Percentiles rank a stretch among this genome's conserved stretches.
phyloP scores from a whole-genome alignment of 768 basidiomycete genomes.

The Sarcodon sp. region DNA sequence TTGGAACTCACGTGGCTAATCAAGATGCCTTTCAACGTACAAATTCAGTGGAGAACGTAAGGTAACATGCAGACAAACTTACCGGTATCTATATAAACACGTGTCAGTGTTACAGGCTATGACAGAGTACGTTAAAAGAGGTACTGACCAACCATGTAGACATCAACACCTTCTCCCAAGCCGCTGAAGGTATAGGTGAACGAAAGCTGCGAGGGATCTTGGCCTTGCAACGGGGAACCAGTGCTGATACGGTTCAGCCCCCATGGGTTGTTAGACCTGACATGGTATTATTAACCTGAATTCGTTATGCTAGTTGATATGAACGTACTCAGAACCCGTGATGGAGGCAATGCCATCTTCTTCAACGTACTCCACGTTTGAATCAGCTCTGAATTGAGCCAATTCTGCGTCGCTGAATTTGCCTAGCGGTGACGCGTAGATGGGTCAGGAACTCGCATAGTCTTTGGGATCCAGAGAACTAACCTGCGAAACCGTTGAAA shows the following conservation, averaged over 20 bases:
- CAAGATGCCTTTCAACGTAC: background rate
- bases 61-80: constrained; percentile 3
- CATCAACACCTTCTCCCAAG: constrained; percentile 21
- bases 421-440: too few species aligned
- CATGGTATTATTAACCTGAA: background rate
- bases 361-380: constrained; percentile 11
- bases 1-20: background rate
- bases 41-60: background rate
- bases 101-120: background rate
- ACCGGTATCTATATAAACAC: constrained; percentile 6
- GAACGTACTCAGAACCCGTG: constrained; percentile 5
- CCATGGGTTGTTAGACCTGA: constrained; percentile 12
- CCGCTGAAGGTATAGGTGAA: constrained; percentile 14
- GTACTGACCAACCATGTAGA: constrained; percentile 26
- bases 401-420: too few species aligned
- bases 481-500: too few species aligned
- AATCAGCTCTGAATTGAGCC: constrained; percentile 5
- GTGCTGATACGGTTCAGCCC: constrained; percentile 10
- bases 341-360: constrained; percentile 8
- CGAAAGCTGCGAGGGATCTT: constrained; percentile 4
- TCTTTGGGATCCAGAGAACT: too few species aligned
- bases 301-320: background rate
- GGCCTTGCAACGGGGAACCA: constrained; percentile 3
- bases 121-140: background rate
- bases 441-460: too few species aligned